Evolutionary conservation across 306 rosid species (phyloP), one percentile per base, ranked within the genome.

Genomic region (Acacia confusa): DNA sequence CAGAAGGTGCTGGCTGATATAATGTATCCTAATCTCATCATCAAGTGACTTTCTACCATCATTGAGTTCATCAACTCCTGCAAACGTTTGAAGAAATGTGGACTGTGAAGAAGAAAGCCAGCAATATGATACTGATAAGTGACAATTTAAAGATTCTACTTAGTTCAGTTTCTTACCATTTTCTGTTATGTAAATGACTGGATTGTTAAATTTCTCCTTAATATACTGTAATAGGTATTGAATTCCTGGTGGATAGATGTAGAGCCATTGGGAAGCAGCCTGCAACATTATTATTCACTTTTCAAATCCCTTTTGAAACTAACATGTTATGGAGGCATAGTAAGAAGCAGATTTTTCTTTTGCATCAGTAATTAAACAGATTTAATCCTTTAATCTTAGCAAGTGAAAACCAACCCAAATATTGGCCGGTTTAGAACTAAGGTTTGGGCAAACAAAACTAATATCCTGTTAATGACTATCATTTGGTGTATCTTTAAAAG

Each of bases 171-270:
- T 25, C 52, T 74, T 85, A 92, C 97, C 97, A 84, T 92, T 92
- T 70, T 90, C 94, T 11, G 94, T 90, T 72, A 92, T 81, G 82
- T 86, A 92, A 48, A 92, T 85, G 30, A 81, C 44, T 17, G 97
- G 91, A 83, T 86, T 75, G 72, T 89, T 72, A 47, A 81, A 92
- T 69, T 87, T 88, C 17, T 41, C 61, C 86, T 86, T 92, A 2
- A 82, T 85, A 82, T 88, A 90, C 1, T 79, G 71, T 63, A 92
- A 74, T 34, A 88, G 79, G 48, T 82, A 79, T 71, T 77, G 76
- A 67, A 92, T 64, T 81, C 92, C 92, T 30, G 71, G 84, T 30
- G 92, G 97, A 90, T 90, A 92, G 84, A 84, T 68, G 45, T 80
- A 81, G 50, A 87, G 88, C 91, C 89, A 87, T 6, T 84, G 84